Base-by-base conservation (phyloP, 371 early-diverging fungal genomes). In the Mortierella sp. region DNA sequence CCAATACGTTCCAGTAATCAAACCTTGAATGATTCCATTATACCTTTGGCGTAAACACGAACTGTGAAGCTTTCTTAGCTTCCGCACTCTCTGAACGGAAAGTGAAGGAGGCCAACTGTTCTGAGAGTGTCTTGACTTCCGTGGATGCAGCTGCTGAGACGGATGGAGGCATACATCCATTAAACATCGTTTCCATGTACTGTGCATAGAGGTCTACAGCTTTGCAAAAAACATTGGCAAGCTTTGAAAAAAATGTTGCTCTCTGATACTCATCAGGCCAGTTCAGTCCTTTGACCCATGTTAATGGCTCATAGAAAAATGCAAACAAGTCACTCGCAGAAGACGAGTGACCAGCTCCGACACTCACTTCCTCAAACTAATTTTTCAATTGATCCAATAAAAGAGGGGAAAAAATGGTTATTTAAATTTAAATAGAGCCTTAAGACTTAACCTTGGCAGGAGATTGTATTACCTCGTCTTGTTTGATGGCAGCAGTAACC, bases 311-410 rank as follows among this genome's bases (percentile, higher is more conserved):
- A 58, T 93, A 89, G 70, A 95, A 94, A 83, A 92, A 91, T 40
- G 91, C 87, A 63, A 94, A 89, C 8, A 95, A 74, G 76, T 95
- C 96, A 11, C 93, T 89, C 47, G 94, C 92, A 0, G 96, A 95
- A 8, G 94, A 93, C 2, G 96, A 94, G 74, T 95, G 93, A 28
- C 87, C 84, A 15, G 92, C 90, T 11, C 86, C 87, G 0, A 89
- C 90, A 72, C 87, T 89, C 63, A 90, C 83, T 61, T 87, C 68
- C 73, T 87, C 81, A 79, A 90, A 90, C 90, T 93, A 83, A 65
- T 50, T 2, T 10, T 50, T 1, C 50, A 13, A 55, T 21, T 24
- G 55, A 15, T 24, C 7, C 36, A 36, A 36, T 6, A 36, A 40
- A 48, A 47, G 21, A 22, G 22, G 13, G 22, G 13, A 19, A 48